phyloP scores from a whole-genome alignment of 768 basidiomycete genomes.

The Cyclocybe aegerita region DNA sequence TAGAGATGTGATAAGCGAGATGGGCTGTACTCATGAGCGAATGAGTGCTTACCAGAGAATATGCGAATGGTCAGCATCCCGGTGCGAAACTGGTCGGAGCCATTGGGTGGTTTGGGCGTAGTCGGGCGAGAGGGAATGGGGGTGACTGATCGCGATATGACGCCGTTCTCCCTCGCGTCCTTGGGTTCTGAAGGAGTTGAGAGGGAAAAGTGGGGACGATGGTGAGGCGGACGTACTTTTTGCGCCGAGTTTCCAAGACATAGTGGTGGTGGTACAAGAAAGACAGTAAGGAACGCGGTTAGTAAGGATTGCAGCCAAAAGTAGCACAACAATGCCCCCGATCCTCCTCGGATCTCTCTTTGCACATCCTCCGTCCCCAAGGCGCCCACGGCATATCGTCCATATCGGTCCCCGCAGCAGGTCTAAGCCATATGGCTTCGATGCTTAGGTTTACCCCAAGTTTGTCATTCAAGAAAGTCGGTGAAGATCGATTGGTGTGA shows the following conservation, averaged over 20 bases:
- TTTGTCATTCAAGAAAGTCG: too few relatives aligned
- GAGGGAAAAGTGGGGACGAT: constrained; percentile 3
- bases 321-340: too few relatives aligned
- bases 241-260: constrained; percentile 57
- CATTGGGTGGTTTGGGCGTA: constrained; percentile 63
- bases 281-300: constrained; percentile 18
- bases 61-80: constrained; percentile 96
- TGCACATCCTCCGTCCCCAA: too few relatives aligned
- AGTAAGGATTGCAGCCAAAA: background rate
- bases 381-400: too few relatives aligned
- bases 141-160: constrained; percentile 75
- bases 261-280: constrained; percentile 13
- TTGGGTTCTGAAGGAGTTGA: constrained; percentile 50
- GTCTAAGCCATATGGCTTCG: too few relatives aligned
- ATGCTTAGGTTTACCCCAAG: too few relatives aligned
- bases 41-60: constrained; percentile 69
- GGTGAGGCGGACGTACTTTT: constrained; percentile 36
- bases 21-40: background rate
- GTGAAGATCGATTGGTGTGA: too few relatives aligned
- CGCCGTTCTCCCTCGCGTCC: constrained; percentile 68
- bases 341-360: too few relatives aligned
- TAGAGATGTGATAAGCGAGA: background rate
- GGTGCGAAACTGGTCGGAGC: constrained; percentile 68
- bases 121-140: constrained; percentile 79
- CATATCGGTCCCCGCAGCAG: too few relatives aligned